phyloP scores from a whole-genome alignment of 441 rosid genomes.

The Codiaeum variegatum region DNA sequence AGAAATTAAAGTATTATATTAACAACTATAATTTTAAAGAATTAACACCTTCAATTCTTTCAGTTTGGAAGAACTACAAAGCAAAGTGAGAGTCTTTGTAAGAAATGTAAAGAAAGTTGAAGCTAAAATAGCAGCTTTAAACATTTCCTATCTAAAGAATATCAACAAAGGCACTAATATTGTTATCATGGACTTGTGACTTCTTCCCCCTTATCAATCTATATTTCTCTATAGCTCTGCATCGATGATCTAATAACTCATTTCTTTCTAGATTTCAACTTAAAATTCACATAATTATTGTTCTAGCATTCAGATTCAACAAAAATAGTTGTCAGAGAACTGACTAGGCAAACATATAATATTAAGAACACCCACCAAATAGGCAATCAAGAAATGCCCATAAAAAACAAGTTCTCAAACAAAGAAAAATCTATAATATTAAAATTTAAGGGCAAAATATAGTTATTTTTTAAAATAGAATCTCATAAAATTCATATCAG shows the following conservation, averaged over 20 bases:
- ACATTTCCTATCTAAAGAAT: conserved; percentile 80
- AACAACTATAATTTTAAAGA: too few species aligned
- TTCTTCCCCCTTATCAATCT: conserved; percentile 11
- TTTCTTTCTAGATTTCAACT: not conserved
- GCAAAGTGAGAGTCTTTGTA: conserved; percentile 66
- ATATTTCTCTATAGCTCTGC: not conserved
- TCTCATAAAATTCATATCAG: too few species aligned
- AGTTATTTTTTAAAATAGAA: too few species aligned
- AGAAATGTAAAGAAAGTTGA: conserved; percentile 66
- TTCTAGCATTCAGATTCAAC: conserved; percentile 76
- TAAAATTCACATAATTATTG: conserved; percentile 11
- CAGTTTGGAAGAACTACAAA: conserved; percentile 81
- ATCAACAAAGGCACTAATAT: conserved; percentile 75
- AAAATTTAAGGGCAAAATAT: too few species aligned
- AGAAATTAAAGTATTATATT: too few species aligned
- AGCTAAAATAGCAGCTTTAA: conserved; percentile 82
- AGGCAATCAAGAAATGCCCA: too few species aligned
- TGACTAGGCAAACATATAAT: too few species aligned
- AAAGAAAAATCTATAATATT: too few species aligned
- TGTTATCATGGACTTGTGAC: conserved; percentile 82
- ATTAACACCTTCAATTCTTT: conserved; percentile 7
- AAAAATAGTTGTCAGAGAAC: conserved; percentile 62
- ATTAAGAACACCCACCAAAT: too few species aligned
- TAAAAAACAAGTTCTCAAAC: too few species aligned
- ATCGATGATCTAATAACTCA: not conserved